Evolutionary conservation across 306 rosid genomes (phyloP).

Genomic region (Cucurbita moschata): DNA sequence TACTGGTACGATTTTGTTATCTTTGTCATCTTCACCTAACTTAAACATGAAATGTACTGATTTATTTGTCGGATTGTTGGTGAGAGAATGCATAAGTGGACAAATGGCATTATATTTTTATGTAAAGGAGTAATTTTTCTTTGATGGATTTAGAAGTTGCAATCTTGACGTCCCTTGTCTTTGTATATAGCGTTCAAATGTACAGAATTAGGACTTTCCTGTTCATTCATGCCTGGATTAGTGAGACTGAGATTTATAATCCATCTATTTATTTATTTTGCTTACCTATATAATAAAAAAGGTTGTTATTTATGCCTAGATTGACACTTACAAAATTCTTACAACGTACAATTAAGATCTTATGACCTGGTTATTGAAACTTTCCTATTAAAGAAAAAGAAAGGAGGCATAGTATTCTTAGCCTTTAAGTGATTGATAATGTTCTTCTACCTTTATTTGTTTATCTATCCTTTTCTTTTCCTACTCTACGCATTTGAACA

Average conservation of each 20-base stretch:
- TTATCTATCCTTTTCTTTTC: not conserved
- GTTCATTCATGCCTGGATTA: not conserved
- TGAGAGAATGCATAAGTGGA: not conserved
- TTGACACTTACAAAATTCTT: not conserved
- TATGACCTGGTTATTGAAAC: not conserved
- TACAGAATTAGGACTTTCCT: not conserved
- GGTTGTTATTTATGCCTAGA: not conserved
- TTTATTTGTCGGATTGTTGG: constrained; percentile 1
- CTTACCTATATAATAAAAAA: not conserved
- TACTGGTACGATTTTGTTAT: not conserved
- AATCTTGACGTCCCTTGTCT: not conserved
- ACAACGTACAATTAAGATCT: not conserved
- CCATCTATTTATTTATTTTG: not conserved
- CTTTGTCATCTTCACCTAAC: not conserved
- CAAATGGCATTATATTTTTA: not conserved
- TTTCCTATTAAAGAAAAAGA: not conserved
- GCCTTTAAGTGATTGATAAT: not conserved
- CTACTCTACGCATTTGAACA: not conserved
- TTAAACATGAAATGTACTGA: not conserved
- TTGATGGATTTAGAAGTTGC: not conserved
- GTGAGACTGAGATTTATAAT: not conserved
- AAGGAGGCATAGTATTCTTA: not conserved
- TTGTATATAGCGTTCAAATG: not conserved
- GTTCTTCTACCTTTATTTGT: not conserved
- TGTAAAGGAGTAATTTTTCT: not conserved